Conservation (phyloP, 2,329 filamentous ascomycete species). For the Pseudogymnoascus destructans region DNA sequence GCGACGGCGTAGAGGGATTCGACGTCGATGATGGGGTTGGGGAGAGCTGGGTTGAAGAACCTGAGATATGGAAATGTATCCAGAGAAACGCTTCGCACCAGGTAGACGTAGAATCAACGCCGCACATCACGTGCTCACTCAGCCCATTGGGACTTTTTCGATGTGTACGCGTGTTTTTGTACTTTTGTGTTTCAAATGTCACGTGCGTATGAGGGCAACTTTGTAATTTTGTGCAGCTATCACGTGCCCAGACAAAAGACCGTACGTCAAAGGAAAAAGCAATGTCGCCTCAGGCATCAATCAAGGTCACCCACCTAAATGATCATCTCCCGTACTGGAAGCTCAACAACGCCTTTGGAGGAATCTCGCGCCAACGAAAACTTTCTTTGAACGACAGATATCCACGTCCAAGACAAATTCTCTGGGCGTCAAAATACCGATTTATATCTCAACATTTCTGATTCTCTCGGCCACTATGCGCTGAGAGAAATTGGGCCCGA, state of each 20-base stretch:
- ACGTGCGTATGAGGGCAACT: background rate
- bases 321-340: slow-evolving; percentile 7
- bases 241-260: background rate
- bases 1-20: background rate
- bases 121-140: background rate
- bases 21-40: slow-evolving; percentile 4
- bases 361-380: background rate
- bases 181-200: background rate
- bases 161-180: background rate
- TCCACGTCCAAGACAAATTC: background rate
- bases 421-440: background rate
- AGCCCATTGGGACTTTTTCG: background rate
- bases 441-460: background rate
- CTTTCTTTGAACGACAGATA: background rate
- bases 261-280: background rate
- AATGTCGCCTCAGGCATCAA: background rate
- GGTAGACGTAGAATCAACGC: slow-evolving; percentile 7
- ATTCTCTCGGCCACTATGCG: slow-evolving; percentile 5
- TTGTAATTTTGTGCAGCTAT: background rate
- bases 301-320: background rate
- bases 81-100: slow-evolving; percentile 8
- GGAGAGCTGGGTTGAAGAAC: background rate
- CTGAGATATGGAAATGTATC: slow-evolving; percentile 6
- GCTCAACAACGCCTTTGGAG: slow-evolving; percentile 4
- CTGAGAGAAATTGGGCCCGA: background rate